Conservation (phyloP, 257 asterid genomes). For the Solanum pimpinellifolium region DNA sequence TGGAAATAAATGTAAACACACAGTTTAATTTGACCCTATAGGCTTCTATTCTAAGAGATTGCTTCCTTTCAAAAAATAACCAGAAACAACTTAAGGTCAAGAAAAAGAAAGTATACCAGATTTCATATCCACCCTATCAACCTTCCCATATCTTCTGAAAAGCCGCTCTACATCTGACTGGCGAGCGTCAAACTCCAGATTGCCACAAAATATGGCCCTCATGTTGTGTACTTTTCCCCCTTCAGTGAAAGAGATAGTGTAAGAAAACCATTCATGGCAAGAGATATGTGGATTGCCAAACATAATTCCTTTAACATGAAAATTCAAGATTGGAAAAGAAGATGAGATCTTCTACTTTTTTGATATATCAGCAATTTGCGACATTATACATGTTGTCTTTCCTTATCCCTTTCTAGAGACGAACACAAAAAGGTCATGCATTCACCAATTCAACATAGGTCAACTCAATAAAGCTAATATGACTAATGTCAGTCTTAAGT, state of each 20-base stretch:
- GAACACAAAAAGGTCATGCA: background rate
- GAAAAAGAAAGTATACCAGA: slow-evolving; percentile 40
- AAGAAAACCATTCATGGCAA: background rate
- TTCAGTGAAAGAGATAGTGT: slow-evolving; percentile 6
- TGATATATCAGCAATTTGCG: background rate
- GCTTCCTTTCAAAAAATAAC: background rate
- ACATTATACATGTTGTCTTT: background rate
- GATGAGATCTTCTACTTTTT: background rate
- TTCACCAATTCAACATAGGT: background rate
- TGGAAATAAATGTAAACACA: background rate
- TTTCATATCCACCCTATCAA: slow-evolving; percentile 90
- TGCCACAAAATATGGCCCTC: slow-evolving; percentile 84
- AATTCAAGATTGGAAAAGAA: background rate
- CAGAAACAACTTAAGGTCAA: background rate
- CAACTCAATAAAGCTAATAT: background rate
- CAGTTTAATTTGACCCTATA: background rate
- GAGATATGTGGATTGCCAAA: background rate
- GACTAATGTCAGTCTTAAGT: background rate
- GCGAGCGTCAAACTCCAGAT: slow-evolving; percentile 82
- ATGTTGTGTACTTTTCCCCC: slow-evolving; percentile 23
- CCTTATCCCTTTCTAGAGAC: background rate
- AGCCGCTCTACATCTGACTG: slow-evolving; percentile 81
- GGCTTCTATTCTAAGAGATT: background rate
- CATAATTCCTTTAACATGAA: background rate
- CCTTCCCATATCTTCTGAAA: slow-evolving; percentile 79